phyloP scores from a whole-genome alignment of 495 filamentous ascomycete genomes.

The Darksidea phi region DNA sequence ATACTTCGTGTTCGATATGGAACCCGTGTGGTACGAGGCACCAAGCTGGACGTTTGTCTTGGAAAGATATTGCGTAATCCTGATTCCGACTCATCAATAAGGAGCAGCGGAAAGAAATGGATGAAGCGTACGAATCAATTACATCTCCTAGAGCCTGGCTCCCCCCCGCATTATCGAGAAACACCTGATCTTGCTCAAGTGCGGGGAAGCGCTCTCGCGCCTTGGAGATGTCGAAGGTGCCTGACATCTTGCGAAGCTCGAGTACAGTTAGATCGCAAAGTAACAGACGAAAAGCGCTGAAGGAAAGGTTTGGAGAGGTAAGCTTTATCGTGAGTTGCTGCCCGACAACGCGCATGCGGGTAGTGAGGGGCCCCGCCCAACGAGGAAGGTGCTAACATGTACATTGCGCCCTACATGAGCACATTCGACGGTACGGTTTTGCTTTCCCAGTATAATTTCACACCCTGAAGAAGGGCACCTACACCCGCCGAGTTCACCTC shows the following conservation, averaged over 20 bases:
- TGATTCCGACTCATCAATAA: slow-evolving; percentile 32
- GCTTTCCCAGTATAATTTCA: too few species aligned
- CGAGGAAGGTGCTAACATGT: too few species aligned
- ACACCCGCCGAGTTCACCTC: too few species aligned
- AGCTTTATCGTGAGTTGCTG: too few species aligned
- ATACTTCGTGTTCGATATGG: slow-evolving; percentile 57
- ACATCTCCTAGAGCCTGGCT: slow-evolving; percentile 66
- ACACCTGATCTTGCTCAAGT: slow-evolving; percentile 62
- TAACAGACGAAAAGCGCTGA: too few species aligned
- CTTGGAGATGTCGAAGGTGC: slow-evolving; percentile 51
- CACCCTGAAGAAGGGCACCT: too few species aligned
- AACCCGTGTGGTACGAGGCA: slow-evolving; percentile 58
- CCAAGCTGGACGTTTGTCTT: slow-evolving; percentile 72
- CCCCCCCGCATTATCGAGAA: slow-evolving; percentile 73
- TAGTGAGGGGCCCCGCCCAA: too few species aligned
- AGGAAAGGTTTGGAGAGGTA: too few species aligned
- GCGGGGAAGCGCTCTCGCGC: slow-evolving; percentile 66
- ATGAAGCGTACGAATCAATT: slow-evolving; percentile 57
- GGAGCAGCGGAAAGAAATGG: slow-evolving; percentile 1
- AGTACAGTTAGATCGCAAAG: too few species aligned
- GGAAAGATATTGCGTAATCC: slow-evolving; percentile 62
- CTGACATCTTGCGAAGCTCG: slow-evolving; percentile 11
- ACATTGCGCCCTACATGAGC: too few species aligned
- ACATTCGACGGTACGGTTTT: too few species aligned
- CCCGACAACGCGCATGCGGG: too few species aligned